These are phyloP conservation scores for Castanea mollissima DNA, from an alignment of 306 rosid genomes.

Conservation along the genomic window DNA sequence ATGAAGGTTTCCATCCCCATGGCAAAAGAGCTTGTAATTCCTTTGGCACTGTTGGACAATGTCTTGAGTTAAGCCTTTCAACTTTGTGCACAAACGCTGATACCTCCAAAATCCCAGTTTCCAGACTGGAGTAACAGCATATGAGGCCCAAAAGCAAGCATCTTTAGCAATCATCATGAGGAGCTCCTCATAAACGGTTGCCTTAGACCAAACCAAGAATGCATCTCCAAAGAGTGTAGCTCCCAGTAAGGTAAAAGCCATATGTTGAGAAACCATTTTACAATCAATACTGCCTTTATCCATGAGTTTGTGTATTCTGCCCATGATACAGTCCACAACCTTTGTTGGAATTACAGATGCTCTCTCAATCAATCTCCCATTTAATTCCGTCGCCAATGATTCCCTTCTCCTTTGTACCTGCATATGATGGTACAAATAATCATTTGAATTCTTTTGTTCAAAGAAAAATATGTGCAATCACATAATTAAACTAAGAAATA, in stretches of 20 bases:
- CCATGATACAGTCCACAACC: constrained; percentile 49
- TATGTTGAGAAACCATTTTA: constrained; percentile 62
- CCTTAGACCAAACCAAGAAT: constrained; percentile 71
- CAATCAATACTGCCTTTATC: constrained; percentile 43
- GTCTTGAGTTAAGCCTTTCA: constrained; percentile 72
- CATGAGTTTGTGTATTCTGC: constrained; percentile 43
- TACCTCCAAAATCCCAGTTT: constrained; percentile 75
- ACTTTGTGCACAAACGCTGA: constrained; percentile 50
- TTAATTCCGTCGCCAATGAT: constrained; percentile 47
- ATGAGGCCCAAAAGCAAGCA: constrained; percentile 78
- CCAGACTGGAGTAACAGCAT: constrained; percentile 71
- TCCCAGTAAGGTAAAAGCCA: constrained; percentile 82
- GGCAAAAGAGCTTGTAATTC: constrained; percentile 40
- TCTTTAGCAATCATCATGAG: constrained; percentile 76
- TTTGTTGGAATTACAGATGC: constrained; percentile 41
- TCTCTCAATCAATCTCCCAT: constrained; percentile 40
- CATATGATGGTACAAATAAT: constrained; percentile 21
- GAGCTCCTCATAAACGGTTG: constrained; percentile 71
- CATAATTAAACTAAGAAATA: constrained; percentile 17
- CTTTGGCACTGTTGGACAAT: constrained; percentile 56
- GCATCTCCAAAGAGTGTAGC: constrained; percentile 70
- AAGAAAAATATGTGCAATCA: background rate
- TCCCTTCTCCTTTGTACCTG: constrained; percentile 67
- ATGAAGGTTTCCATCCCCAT: constrained; percentile 23
- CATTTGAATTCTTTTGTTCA: background rate